Conservation (phyloP, 2,329 filamentous ascomycete species). For the Biscogniauxia marginata region DNA sequence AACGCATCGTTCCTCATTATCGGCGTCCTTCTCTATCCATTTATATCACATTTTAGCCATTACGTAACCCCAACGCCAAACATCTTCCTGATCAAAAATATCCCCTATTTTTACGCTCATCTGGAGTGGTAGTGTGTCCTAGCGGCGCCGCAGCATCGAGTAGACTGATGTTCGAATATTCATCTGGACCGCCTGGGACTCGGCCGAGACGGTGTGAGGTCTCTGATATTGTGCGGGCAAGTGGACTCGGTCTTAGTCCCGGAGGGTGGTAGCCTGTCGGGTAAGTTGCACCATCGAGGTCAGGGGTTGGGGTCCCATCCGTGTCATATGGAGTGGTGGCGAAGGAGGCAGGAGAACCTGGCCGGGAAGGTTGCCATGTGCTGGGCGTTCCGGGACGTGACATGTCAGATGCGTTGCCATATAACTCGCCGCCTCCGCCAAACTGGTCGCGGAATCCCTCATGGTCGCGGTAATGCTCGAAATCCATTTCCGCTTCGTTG, state of each 20-base stretch:
- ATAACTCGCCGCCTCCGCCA: slow-evolving; percentile 65
- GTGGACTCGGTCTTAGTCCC: slow-evolving; percentile 6
- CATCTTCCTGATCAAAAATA: background rate
- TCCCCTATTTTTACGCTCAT: background rate
- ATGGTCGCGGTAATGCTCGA: slow-evolving; percentile 83
- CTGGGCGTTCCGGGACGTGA: slow-evolving; percentile 58
- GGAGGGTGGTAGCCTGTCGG: slow-evolving; percentile 20
- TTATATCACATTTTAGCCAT: background rate
- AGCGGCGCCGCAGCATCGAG: slow-evolving; percentile 9
- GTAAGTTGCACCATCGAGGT: slow-evolving; percentile 17
- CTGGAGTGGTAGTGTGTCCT: background rate
- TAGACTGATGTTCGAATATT: slow-evolving; percentile 12
- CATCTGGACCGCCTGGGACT: background rate
- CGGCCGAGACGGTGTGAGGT: background rate
- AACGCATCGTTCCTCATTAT: background rate
- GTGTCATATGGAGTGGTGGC: background rate
- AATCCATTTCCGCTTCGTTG: slow-evolving; percentile 78
- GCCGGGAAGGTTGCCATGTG: slow-evolving; percentile 32
- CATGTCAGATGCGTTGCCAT: slow-evolving; percentile 55
- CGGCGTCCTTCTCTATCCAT: background rate
- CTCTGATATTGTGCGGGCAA: slow-evolving; percentile 8
- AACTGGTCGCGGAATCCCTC: slow-evolving; percentile 83
- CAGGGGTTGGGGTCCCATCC: background rate
- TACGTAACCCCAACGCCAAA: background rate
- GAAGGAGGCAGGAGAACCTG: slow-evolving; percentile 6